phyloP scores from a whole-genome alignment of 2,329 filamentous ascomycete genomes.

The Sporothrix brunneoviolacea region DNA sequence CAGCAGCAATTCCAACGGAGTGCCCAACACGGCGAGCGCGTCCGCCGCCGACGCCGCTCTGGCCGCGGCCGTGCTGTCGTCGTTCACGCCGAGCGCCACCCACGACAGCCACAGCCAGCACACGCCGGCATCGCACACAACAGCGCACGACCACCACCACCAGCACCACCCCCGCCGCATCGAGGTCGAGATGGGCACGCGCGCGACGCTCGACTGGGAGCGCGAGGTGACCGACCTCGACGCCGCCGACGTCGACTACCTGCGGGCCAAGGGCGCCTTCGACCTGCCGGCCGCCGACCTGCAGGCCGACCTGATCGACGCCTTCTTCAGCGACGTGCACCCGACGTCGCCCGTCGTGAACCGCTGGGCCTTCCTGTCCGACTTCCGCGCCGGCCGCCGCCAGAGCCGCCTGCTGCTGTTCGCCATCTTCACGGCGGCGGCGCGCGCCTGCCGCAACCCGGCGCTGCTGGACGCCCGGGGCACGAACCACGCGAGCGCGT shows the following conservation, averaged over 20 bases:
- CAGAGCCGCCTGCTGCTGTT: constrained; percentile 17
- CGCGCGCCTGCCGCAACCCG: constrained; percentile 15
- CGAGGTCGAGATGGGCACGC: constrained; percentile 13
- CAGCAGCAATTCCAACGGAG: too few species aligned
- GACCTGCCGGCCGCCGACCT: constrained; percentile 13
- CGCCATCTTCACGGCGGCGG: constrained; percentile 16
- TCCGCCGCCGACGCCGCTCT: neutral
- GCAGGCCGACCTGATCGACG: constrained; percentile 14
- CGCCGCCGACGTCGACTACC: constrained; percentile 15
- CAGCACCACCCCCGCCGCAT: too few species aligned
- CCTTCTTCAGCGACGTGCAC: constrained; percentile 16
- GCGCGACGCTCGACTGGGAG: constrained; percentile 14
- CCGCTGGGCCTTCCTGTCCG: constrained; percentile 9
- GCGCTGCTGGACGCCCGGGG: constrained; percentile 13
- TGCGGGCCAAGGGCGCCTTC: constrained; percentile 15
- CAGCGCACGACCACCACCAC: too few species aligned
- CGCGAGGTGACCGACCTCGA: constrained; percentile 11
- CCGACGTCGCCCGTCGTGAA: constrained; percentile 17
- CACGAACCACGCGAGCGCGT: constrained; percentile 14
- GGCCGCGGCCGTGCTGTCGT: constrained; percentile 1
- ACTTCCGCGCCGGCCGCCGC: constrained; percentile 8
- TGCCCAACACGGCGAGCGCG: too few species aligned
- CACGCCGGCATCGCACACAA: neutral
- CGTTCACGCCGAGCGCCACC: constrained; percentile 2
- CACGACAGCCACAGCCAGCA: constrained; percentile 6